Evolutionary conservation across 495 filamentous ascomycete genomes (phyloP), one percentile per base, ranked within the genome.

Genomic region (Cryomyces minteri): DNA sequence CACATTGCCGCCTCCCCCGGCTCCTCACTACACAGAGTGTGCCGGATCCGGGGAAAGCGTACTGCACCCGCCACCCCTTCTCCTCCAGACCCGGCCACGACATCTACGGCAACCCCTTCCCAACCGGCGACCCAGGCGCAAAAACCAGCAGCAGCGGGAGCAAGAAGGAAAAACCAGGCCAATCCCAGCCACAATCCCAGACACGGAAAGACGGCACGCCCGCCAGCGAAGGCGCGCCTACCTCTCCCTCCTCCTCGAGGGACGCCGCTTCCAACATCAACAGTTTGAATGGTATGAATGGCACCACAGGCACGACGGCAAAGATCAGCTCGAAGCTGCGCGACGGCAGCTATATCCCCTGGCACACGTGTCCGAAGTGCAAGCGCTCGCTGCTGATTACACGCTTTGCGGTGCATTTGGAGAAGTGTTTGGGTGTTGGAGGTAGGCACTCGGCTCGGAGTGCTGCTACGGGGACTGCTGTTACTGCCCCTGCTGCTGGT

Each of bases 21-120:
- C 55, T 63, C n/a, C 57, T 59, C 47, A 56, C 62, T 46, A 62
- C 63, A 2, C 54, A 55, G 32, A 51, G 46, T 39, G 46, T 53
- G 4, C 57, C 60, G 0, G 53, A 51, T 32, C 51, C 54, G 11
- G 55, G 47, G 10, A 49, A 54, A 32, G 49, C 70, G 50, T 92
- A 88, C 62, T 92, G 84, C 67, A 77, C 77, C 53, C 78, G 74
- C 47, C 76, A 77, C 43, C 83, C 84, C 8, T 77, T 78, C 61
- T 76, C 82, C 54, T 72, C 73, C 44, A 73, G 77, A 54, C 73
- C 77, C 2, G 80, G 81, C 43, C 78, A 77, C 61, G 84, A 92
- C 56, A 80, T 88, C 38, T 84, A 90, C 57, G 84, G 82, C 43
- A 85, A 86, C 55, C 77, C 77, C 7, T 90, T 77, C 56, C 69